These are phyloP conservation scores for Haplosporangium gracile DNA, from an alignment of 192 early-diverging fungal genomes.

Conservation along the genomic window DNA sequence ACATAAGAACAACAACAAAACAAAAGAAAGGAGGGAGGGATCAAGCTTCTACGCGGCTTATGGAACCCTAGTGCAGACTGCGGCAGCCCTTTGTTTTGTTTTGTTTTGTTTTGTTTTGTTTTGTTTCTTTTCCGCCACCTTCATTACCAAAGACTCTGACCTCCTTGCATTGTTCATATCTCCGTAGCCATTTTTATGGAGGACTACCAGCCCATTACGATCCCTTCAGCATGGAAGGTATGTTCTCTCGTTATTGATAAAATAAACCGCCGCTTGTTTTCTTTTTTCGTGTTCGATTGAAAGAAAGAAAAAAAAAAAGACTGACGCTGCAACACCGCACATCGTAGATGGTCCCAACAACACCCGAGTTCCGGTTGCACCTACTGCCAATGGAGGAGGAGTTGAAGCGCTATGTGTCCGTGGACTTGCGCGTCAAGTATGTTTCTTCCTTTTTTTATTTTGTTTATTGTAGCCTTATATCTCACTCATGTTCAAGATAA, in stretches of 20 bases:
- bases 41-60: not conserved
- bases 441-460: not conserved
- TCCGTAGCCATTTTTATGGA: conserved; percentile 72
- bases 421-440: conserved; percentile 69
- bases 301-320: not conserved
- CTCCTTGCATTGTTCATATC: not conserved
- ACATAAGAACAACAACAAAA: not conserved
- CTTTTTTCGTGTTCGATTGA: not conserved
- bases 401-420: conserved; percentile 56
- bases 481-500: not conserved
- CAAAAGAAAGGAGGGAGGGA: not conserved
- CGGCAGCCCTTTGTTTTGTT: not conserved
- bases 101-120: not conserved
- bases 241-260: not conserved
- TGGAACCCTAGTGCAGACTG: not conserved
- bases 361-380: conserved; percentile 67
- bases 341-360: conserved; percentile 56
- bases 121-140: not conserved
- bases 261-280: not conserved
- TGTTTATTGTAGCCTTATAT: not conserved
- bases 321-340: not conserved
- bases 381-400: conserved; percentile 62
- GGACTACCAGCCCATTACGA: conserved; percentile 62
- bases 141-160: not conserved
- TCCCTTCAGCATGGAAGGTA: conserved; percentile 69